Base-by-base conservation (phyloP, 768 basidiomycete genomes). In the Boletus coccyginus region DNA sequence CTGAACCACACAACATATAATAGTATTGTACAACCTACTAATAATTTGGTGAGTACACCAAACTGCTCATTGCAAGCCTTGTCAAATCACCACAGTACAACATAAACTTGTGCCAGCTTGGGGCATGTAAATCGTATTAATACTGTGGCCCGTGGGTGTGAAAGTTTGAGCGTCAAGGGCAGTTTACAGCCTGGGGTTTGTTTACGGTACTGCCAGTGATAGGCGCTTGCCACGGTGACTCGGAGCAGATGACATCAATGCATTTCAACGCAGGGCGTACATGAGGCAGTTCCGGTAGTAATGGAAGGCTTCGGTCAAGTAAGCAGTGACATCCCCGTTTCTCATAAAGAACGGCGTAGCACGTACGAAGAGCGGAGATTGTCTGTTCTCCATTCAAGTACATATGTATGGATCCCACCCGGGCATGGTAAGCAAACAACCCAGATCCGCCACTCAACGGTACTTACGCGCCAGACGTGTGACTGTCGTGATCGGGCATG, bases 221-320 rank as follows among this genome's bases (percentile, higher is more conserved):
- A 40, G n/a, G 39, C 39, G 39, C 39, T n/a, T 14, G 17, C 17
- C n/a, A 19, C 39, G 39, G n/a, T n/a, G 7, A 16, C 12, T 39
- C 32, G 13, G 10, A 16, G 29, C 49, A 3, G 27, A 17, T 51
- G 42, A 7, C 32, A 17, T 29, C 32, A 50, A 27, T 46, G 7
- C 36, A 8, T 35, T 16, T 16, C 6, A n/a, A 3, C 49, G 14
- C 35, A 42, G 41, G 39, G 21, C n/a, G 27, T 40, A 51, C 58
- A 55, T 6, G 62, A 58, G 53, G 42, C 56, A 27, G 40, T 38
- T 31, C 27, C 5, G 14, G 24, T 27, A 35, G 40, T 27, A 66
- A 64, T 61, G 59, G 58, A 67, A 58, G 47, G 12, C 33, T 31
- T 31, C 16, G 41, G 41, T 31, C 60, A 46, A 50, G 24, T 6